Evolutionary conservation across 805 yeast genomes (phyloP).

Genomic region (Candida railenensis): DNA sequence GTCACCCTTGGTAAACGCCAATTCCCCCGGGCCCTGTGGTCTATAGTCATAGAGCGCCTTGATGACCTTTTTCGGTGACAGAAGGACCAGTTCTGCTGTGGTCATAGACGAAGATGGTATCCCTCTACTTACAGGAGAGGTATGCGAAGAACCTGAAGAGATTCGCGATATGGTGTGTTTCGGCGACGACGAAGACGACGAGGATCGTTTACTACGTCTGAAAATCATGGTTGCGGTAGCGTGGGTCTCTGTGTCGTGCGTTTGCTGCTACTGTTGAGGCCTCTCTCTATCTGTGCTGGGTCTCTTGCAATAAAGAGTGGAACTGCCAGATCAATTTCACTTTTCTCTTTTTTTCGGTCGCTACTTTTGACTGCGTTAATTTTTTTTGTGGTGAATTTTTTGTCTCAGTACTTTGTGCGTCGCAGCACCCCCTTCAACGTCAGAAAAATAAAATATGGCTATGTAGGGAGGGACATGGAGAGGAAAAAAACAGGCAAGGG

Average conservation of each 20-base stretch:
- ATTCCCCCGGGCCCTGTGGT: slow-evolving; percentile 79
- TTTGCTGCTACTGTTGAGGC: neutral
- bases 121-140: slow-evolving; percentile 4
- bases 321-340: neutral
- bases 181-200: slow-evolving; percentile 18
- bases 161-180: slow-evolving; percentile 34
- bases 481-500: too few species aligned
- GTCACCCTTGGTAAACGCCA: slow-evolving; percentile 78
- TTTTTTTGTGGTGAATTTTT: too few species aligned
- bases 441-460: too few species aligned
- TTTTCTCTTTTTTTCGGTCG: neutral
- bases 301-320: neutral
- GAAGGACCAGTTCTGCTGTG: slow-evolving; percentile 20
- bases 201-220: slow-evolving; percentile 41
- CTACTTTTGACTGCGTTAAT: neutral
- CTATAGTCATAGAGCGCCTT: slow-evolving; percentile 75
- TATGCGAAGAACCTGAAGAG: slow-evolving; percentile 12
- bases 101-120: neutral
- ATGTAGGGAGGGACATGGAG: too few species aligned
- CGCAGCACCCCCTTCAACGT: neutral
- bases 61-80: slow-evolving; percentile 79
- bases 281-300: neutral
- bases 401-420: neutral
- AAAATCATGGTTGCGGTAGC: slow-evolving; percentile 14
- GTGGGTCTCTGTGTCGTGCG: neutral